These are phyloP conservation scores for Plasmodium yoelii DNA, from an alignment of 169 alveolate species.

Conservation along the genomic window DNA sequence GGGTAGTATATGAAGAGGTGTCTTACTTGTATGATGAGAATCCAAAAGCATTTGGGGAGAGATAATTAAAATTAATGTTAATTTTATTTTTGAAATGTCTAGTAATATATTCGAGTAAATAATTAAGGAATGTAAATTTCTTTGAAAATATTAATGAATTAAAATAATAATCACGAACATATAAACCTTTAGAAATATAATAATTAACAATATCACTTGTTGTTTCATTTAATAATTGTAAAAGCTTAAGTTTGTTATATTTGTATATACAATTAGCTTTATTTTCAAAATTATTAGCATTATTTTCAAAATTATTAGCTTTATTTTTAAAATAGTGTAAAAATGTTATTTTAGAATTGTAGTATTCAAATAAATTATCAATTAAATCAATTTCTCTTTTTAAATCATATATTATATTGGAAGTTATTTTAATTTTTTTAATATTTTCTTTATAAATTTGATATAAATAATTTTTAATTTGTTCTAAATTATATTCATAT, in stretches of 20 bases:
- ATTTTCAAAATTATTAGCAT: conserved; percentile 1
- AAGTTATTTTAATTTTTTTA: conserved; percentile 32
- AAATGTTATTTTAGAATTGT: conserved; percentile 28
- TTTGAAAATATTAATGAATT: conserved; percentile 20
- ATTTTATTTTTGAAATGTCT: conserved; percentile 32
- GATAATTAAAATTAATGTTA: conserved; percentile 56
- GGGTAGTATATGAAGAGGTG: background rate
- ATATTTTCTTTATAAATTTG: conserved; percentile 37
- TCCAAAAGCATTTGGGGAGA: conserved; percentile 74
- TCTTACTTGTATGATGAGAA: conserved; percentile 73
- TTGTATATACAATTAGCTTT: conserved; percentile 33
- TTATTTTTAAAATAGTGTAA: conserved; percentile 18
- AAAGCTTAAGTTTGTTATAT: conserved; percentile 16
- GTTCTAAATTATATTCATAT: conserved; percentile 35
- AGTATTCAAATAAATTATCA: conserved; percentile 25
- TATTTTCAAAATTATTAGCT: background rate
- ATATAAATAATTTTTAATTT: conserved; percentile 15
- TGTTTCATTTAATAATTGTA: conserved; percentile 41
- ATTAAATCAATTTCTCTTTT: conserved; percentile 35
- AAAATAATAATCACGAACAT: conserved; percentile 41
- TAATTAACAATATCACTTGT: conserved; percentile 42
- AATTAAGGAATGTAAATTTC: conserved; percentile 30
- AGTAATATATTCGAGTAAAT: conserved; percentile 15
- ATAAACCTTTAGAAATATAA: conserved; percentile 66
- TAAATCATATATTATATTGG: conserved; percentile 22